Conservation (phyloP, 257 asterid species). For the Coffea canephora region DNA sequence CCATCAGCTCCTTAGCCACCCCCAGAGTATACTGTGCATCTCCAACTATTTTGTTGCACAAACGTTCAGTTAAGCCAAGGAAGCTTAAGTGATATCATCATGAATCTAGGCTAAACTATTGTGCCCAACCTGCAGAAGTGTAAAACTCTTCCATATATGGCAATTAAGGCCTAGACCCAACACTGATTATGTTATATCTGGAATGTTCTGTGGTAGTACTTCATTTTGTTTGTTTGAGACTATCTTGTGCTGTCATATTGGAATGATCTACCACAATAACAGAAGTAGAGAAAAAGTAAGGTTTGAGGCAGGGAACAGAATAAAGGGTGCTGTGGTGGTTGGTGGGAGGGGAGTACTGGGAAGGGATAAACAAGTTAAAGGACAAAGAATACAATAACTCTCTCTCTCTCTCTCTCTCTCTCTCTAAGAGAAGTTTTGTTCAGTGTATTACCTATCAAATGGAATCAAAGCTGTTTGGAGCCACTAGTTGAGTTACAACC, state of each 20-base stretch:
- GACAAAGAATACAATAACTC: neutral
- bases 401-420: neutral
- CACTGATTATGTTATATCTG: neutral
- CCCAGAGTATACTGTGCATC: neutral
- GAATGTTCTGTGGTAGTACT: too few relatives aligned
- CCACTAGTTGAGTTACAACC: neutral
- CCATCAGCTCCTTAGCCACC: neutral
- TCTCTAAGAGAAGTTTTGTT: neutral
- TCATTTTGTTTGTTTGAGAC: neutral
- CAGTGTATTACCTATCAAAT: too few relatives aligned
- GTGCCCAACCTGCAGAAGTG: neutral
- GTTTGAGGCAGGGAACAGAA: neutral
- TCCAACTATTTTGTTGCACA: neutral
- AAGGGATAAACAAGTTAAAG: neutral
- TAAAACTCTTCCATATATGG: neutral
- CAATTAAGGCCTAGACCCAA: too few relatives aligned
- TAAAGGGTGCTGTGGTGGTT: neutral
- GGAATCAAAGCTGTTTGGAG: neutral
- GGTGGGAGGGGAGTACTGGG: neutral
- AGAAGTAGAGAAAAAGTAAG: neutral
- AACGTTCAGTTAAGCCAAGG: neutral
- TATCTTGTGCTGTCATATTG: too few relatives aligned
- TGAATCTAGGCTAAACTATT: neutral
- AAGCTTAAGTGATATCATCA: neutral
- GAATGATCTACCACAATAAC: neutral